phyloP scores from a whole-genome alignment of 257 asterid species.

The Penstemon barbatus region DNA sequence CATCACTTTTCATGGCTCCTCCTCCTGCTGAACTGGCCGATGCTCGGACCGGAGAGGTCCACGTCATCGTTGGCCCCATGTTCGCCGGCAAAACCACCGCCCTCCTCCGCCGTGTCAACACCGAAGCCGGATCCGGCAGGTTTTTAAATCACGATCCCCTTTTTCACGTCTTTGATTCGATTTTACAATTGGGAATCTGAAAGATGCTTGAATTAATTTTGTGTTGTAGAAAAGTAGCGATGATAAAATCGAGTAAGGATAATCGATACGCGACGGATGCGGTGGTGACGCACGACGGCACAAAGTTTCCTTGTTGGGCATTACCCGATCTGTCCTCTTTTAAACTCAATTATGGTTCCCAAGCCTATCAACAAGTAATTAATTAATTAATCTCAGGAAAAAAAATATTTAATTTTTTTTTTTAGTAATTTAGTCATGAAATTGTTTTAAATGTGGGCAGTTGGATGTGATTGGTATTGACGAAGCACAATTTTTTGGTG shows the following conservation, averaged over 20 bases:
- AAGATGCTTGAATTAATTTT: neutral
- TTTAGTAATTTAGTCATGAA: too few relatives aligned
- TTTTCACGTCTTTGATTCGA: neutral
- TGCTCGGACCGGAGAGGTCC: slow-evolving; percentile 61
- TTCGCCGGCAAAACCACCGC: slow-evolving; percentile 90
- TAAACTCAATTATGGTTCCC: slow-evolving; percentile 49
- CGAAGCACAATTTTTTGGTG: slow-evolving; percentile 85
- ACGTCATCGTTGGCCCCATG: slow-evolving; percentile 88
- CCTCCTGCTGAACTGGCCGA: slow-evolving; percentile 11
- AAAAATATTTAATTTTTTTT: too few relatives aligned
- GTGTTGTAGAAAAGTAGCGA: slow-evolving; percentile 50
- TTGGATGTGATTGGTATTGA: slow-evolving; percentile 90
- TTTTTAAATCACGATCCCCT: neutral
- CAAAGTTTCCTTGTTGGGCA: slow-evolving; percentile 70
- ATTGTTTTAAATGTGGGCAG: slow-evolving; percentile 34
- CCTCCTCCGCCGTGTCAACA: slow-evolving; percentile 56
- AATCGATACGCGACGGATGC: slow-evolving; percentile 56
- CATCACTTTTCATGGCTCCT: neutral
- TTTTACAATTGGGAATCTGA: neutral
- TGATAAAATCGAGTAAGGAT: slow-evolving; percentile 76
- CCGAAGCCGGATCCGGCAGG: slow-evolving; percentile 56
- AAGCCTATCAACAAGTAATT: slow-evolving; percentile 53
- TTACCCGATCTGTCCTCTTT: slow-evolving; percentile 63
- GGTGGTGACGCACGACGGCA: slow-evolving; percentile 78
- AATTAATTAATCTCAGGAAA: neutral